Evolutionary conservation across 176 grass and related monocot genomes (phyloP), one percentile per base, ranked within the genome.

Genomic region (Tuctoria greenei): DNA sequence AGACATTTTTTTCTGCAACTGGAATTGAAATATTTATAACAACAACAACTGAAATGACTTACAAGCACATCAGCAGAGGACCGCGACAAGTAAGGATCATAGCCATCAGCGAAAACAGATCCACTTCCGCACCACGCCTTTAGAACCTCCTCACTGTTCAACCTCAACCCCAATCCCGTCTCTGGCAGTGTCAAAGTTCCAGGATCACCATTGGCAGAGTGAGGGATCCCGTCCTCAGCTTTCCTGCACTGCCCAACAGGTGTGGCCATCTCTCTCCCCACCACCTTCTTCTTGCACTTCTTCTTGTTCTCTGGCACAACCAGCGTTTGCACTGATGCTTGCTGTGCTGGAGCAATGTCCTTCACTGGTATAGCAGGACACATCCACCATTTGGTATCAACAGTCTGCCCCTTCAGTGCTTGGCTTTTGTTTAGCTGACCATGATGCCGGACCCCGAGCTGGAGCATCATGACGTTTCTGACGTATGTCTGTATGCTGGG

Each of bases 91-190:
- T 90, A 80, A 41, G 80, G 66, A 9, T 55, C 41, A 5, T 63
- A 55, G 37, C 16, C 34, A 6, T 90, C 42, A 8, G 87, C 43
- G 8, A 92, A 99, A 47, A 87, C 72, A 0, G 96, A 84, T 3
- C 92, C 83, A 24, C 80, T 81, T 60, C 86, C 80, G 14, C 85
- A 82, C 96, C 96, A 99, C 0, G 76, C 87, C 69, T 82, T 92
- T 7, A 95, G 70, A 60, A 99, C 79, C 40, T 90, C 74, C 20
- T 92, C 89, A 26, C 84, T 82, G 41, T 95, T 88, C 61, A 95
- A 83, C 57, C 89, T 95, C 55, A 99, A 82, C 18, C 92, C 92
- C 49, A 99, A 88, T 26, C 83, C 83, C 14, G 81, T 72, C 71
- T 74, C 84, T 1, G 73, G 67, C 41, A 50, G 39, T 23, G 61